A percentile compares a stretch with the other conserved stretches of the same genome.
phyloP scores from a whole-genome alignment of 768 basidiomycete genomes.

The Boletus sp. region DNA sequence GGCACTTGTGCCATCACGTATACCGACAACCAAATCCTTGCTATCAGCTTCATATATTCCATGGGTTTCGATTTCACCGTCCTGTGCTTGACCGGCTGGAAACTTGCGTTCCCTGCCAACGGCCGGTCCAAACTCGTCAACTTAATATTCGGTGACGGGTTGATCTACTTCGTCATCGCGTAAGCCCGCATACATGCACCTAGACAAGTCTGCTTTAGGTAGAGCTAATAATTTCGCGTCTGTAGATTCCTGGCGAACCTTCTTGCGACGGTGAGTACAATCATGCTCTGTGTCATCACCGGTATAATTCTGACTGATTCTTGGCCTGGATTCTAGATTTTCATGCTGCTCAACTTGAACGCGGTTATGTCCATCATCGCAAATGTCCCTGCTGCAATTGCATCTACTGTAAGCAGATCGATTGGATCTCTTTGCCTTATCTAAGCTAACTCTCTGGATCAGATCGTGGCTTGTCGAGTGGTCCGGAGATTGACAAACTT shows the following conservation, averaged over 20 bases:
- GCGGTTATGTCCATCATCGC: slow-evolving; percentile 72
- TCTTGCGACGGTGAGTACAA: slow-evolving; percentile 43
- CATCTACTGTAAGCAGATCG: slow-evolving; percentile 50
- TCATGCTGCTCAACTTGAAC: slow-evolving; percentile 68
- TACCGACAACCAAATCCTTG: slow-evolving; percentile 58
- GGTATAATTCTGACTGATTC: not conserved
- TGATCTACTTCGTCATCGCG: slow-evolving; percentile 72
- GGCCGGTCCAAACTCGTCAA: slow-evolving; percentile 56
- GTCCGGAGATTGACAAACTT: slow-evolving; percentile 67
- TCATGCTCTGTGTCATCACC: not conserved
- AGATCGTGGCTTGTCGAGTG: slow-evolving; percentile 63
- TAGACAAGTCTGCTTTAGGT: not conserved
- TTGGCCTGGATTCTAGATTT: slow-evolving; percentile 31
- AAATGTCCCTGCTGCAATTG: slow-evolving; percentile 69
- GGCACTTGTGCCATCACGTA: slow-evolving; percentile 55
- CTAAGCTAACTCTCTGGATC: not conserved
- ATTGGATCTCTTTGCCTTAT: not conserved
- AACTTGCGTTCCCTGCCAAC: slow-evolving; percentile 46
- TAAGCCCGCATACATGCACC: slow-evolving; percentile 34
- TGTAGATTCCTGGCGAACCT: slow-evolving; percentile 66
- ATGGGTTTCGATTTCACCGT: slow-evolving; percentile 71
- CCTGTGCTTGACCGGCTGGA: slow-evolving; percentile 56
- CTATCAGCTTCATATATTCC: slow-evolving; percentile 66
- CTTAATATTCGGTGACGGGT: slow-evolving; percentile 68
- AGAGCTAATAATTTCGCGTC: slow-evolving; percentile 5